A percentile compares a stretch with the other conserved stretches of the same genome.
These are phyloP conservation scores for Gossypium bickii DNA, from an alignment of 345 rosid species.

Conservation along the genomic window DNA sequence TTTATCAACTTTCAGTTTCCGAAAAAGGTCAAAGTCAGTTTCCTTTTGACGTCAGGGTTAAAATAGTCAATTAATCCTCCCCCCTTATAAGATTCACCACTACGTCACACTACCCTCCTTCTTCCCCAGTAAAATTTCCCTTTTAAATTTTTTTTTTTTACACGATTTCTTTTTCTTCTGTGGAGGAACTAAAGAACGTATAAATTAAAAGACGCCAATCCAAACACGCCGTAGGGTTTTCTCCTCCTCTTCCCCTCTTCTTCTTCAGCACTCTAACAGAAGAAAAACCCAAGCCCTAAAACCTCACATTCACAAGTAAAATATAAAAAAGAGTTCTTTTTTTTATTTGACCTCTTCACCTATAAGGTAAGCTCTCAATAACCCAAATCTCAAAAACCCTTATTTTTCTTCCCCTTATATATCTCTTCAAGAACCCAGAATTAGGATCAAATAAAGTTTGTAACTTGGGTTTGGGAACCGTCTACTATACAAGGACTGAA, in stretches of 20 bases:
- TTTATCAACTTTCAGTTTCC: background rate
- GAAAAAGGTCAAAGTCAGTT: background rate
- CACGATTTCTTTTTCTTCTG: background rate
- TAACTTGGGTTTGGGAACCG: background rate
- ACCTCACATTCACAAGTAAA: background rate
- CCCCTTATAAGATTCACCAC: background rate
- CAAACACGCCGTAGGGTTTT: conserved; percentile 9
- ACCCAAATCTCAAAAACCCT: conserved; percentile 10
- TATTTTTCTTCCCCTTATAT: background rate
- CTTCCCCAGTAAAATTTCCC: background rate
- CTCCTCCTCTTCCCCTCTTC: background rate
- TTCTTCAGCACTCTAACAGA: background rate
- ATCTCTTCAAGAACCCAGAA: conserved; percentile 7
- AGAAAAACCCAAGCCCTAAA: conserved; percentile 6
- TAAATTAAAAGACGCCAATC: conserved; percentile 6
- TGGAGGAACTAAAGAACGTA: background rate
- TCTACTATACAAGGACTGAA: background rate
- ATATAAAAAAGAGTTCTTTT: background rate
- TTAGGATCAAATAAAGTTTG: background rate
- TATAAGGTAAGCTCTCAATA: conserved; percentile 16
- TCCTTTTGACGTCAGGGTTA: background rate
- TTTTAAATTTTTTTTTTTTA: background rate
- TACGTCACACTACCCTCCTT: background rate
- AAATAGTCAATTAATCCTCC: background rate
- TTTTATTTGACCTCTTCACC: conserved; percentile 13